These are phyloP conservation scores for Tulasnella sp. DNA, from an alignment of 768 basidiomycete species.

Conservation along the genomic window DNA sequence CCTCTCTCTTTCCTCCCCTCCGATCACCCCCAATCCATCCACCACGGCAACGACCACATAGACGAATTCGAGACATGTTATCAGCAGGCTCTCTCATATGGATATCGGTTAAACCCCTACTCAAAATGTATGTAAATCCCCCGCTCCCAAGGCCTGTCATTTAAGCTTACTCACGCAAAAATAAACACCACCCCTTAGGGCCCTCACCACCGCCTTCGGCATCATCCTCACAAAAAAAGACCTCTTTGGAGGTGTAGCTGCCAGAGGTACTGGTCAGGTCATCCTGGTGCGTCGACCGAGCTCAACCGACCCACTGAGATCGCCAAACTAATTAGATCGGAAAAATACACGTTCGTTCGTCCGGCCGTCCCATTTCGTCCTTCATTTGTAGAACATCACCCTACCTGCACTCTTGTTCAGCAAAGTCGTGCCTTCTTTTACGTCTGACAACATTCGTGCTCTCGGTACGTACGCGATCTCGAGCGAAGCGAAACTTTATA, in stretches of 20 bases:
- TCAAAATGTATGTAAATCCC: slow-evolving; percentile 52
- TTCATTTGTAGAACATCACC: slow-evolving; percentile 45
- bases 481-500: not conserved
- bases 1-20: not conserved
- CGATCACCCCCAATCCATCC: not conserved
- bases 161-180: slow-evolving; percentile 11
- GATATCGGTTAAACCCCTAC: slow-evolving; percentile 57
- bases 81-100: slow-evolving; percentile 52
- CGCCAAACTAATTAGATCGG: not conserved
- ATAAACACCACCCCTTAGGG: slow-evolving; percentile 39
- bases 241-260: slow-evolving; percentile 55
- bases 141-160: slow-evolving; percentile 21
- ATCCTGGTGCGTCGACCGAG: slow-evolving; percentile 42
- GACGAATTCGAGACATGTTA: slow-evolving; percentile 1
- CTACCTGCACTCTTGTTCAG: slow-evolving; percentile 66
- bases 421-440: slow-evolving; percentile 65
- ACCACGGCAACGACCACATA: not conserved
- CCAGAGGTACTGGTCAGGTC: slow-evolving; percentile 57
- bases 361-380: too few relatives aligned
- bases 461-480: slow-evolving; percentile 24
- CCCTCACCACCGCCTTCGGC: slow-evolving; percentile 52
- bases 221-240: slow-evolving; percentile 57
- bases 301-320: not conserved
- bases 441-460: slow-evolving; percentile 47
- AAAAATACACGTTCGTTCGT: not conserved